phyloP scores from a whole-genome alignment of 148 eudicot genomes.

The Rhododendron molle region DNA sequence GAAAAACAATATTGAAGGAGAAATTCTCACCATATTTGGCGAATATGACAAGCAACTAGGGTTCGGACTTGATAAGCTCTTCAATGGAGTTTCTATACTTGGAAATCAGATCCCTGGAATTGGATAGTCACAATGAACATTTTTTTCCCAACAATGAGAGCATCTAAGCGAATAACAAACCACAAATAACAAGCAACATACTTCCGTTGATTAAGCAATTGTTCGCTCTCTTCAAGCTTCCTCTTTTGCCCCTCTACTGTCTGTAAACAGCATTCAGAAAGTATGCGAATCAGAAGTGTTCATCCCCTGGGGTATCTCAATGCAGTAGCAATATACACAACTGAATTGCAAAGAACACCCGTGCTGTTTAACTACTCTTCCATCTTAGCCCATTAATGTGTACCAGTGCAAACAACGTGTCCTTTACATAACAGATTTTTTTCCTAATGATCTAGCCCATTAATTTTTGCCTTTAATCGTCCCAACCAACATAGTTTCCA shows the following conservation, averaged over 20 bases:
- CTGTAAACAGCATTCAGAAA: slow-evolving; percentile 28
- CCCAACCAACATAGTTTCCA: not conserved
- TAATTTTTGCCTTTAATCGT: not conserved
- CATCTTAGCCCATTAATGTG: not conserved
- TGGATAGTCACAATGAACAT: not conserved
- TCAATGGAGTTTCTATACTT: slow-evolving; percentile 23
- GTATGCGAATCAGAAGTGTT: not conserved
- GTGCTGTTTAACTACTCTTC: not conserved
- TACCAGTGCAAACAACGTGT: not conserved
- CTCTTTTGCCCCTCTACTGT: slow-evolving; percentile 84
- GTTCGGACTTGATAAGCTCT: slow-evolving; percentile 20
- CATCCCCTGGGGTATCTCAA: not conserved
- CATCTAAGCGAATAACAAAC: not conserved
- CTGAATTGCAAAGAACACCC: not conserved
- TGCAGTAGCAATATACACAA: not conserved
- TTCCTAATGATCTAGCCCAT: not conserved
- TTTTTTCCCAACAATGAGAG: not conserved
- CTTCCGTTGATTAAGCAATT: slow-evolving; percentile 70
- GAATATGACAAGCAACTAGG: not conserved
- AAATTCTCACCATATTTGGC: slow-evolving; percentile 3
- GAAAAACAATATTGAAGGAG: not conserved
- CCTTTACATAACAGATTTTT: not conserved
- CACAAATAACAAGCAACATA: slow-evolving; percentile 16
- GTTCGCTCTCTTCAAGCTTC: slow-evolving; percentile 68
- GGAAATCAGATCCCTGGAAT: slow-evolving; percentile 22